Evolutionary conservation across 2,329 filamentous ascomycete species (phyloP).

Genomic region (Colletotrichum tamarilloi): DNA sequence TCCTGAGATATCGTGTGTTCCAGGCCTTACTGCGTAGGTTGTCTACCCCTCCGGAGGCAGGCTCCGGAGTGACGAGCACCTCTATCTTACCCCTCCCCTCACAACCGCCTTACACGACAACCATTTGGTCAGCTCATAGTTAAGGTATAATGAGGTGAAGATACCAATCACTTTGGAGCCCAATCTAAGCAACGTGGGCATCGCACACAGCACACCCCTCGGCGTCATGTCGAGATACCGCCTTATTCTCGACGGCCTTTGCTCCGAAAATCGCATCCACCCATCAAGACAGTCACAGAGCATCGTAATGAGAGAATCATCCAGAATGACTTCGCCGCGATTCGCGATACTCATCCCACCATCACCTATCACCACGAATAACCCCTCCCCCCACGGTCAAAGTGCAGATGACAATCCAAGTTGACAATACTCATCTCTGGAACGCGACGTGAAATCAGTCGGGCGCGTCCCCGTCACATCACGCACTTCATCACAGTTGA

Average conservation of each 20-base stretch:
- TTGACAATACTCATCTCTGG: background rate
- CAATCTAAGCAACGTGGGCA: conserved; percentile 12
- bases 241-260: background rate
- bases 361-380: background rate
- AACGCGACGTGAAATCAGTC: background rate
- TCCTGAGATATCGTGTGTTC: conserved; percentile 8
- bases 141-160: background rate
- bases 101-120: conserved; percentile 10
- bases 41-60: background rate
- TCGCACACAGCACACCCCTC: conserved; percentile 4
- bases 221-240: background rate
- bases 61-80: background rate
- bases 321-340: conserved; percentile 8
- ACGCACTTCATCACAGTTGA: conserved; percentile 7
- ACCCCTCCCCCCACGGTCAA: background rate
- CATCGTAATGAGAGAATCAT: background rate
- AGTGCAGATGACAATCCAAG: conserved; percentile 6
- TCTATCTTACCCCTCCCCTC: background rate
- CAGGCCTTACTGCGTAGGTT: background rate
- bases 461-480: background rate
- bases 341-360: conserved; percentile 8
- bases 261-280: background rate
- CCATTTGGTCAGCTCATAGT: background rate
- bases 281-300: background rate
- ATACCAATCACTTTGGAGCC: conserved; percentile 12